Evolutionary conservation across 768 basidiomycete species (phyloP), one percentile per base, ranked within the genome.

Genomic region (Cystobasidium ongulense): DNA sequence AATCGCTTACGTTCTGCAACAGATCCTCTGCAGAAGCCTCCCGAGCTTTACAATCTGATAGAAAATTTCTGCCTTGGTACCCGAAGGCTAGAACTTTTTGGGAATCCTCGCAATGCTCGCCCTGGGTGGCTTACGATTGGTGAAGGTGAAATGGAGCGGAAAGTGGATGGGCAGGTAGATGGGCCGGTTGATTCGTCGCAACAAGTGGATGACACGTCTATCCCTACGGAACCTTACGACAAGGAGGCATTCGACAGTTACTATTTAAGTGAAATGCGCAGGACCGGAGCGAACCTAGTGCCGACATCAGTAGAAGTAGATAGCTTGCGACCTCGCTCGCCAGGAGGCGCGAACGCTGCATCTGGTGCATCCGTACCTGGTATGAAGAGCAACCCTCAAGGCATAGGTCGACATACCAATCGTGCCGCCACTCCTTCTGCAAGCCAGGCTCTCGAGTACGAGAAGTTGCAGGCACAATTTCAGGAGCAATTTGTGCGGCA

Each of bases 31-130:
- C 86, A 87, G 53, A 92, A 92, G 82, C 96, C 96, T 0, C 92
- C 94, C 21, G 95, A 98, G 81, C 90, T 93, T 84, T 94, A 97
- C 82, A 88, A 89, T 3, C 86, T 99, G 50, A 90, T 98, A 79
- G 96, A 99, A 82, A 97, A 95, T 81, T 98, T 99, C 81, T 98
- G 94, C 80, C 88, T 96, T 63, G 96, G 94, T 3, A 86, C 89
- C 0, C 88, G 95, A 18, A 87, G 96, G 1, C 86, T 99, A 17
- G 92, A 98, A 80, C 82, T 99, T 15, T 97, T 93, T 76, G 92
- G 90, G 0, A 86, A 87, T 1, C 83, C 84, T 0, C 84, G 86
- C 0, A 29, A 88, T 0, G 82, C 91, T 5, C 87, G 94, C 0
- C 86, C 88, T 13, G 95, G 95, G 5, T 99, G 96, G 96, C 88